These are phyloP conservation scores for Leucaena leucocephala DNA, from an alignment of 306 rosid species.

Conservation along the genomic window DNA sequence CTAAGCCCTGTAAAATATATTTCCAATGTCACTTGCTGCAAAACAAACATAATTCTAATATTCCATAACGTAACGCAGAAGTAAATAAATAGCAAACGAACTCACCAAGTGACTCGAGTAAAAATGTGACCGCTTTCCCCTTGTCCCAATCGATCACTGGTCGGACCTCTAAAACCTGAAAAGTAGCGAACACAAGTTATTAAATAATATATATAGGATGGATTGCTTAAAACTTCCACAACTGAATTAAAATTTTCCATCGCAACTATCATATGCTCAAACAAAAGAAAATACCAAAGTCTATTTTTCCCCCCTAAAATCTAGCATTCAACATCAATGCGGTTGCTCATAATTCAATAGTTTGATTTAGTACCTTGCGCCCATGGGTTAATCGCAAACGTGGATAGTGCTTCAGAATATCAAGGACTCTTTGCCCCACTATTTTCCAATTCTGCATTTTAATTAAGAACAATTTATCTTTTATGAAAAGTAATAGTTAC, in stretches of 20 bases:
- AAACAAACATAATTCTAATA: conserved; percentile 16
- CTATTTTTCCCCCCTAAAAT: neutral
- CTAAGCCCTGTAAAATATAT: conserved; percentile 56
- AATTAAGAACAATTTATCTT: conserved; percentile 20
- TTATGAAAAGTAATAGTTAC: neutral
- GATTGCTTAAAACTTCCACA: neutral
- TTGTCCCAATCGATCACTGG: conserved; percentile 94
- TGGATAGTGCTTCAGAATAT: conserved; percentile 69
- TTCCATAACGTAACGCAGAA: conserved; percentile 2
- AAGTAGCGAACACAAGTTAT: conserved; percentile 9
- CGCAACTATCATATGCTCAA: neutral
- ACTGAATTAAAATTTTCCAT: neutral
- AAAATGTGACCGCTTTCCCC: conserved; percentile 93
- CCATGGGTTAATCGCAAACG: conserved; percentile 80
- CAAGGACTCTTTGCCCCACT: conserved; percentile 68
- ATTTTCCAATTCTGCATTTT: conserved; percentile 63
- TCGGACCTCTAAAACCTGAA: conserved; percentile 94
- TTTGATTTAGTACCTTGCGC: conserved; percentile 71
- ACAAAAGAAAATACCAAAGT: neutral
- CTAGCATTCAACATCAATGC: neutral
- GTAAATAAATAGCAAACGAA: conserved; percentile 23
- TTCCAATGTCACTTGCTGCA: conserved; percentile 40
- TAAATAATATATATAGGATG: neutral
- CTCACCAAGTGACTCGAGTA: conserved; percentile 94
- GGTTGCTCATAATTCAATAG: neutral